Base-by-base conservation (phyloP, 2,329 filamentous ascomycete species). In the Akanthomyces dipterigenus region DNA sequence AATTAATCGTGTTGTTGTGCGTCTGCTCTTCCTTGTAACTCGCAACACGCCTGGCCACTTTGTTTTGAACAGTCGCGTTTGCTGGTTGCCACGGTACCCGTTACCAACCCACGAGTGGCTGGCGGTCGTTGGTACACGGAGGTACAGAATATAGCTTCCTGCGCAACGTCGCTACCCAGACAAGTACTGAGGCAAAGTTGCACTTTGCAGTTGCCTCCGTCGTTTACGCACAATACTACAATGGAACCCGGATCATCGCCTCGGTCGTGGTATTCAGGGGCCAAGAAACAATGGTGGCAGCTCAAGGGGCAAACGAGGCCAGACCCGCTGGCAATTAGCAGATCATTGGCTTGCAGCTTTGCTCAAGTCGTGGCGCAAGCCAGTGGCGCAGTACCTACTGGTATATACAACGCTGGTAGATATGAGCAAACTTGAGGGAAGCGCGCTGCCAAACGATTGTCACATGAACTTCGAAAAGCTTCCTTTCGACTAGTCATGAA, bases 41-140 rank as follows among this genome's bases (percentile, higher is more conserved):
- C 26, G n/a, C 38, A 11, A 31, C 49, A 28, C 36, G 36, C n/a
- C 46, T 36, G 34, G 34, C 24, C 7, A 6, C 24, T 46, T 42
- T 61, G 60, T 61, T 61, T 61, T 45, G 53, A 24, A 16, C 40
- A 36, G 57, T 45, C 53, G 53, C 53, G 60, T 38, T 31, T 36
- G 31, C 45, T 50, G 53, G 60, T 61, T 61, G 60, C 60, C 45
- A 61, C 45, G 45, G 60, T 43, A 56, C 28, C 60, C 36, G 16
- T 42, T 22, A 16, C 34, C 24, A 12, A n/a, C n/a, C n/a, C n/a
- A n/a, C n/a, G n/a, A n/a, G 3, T 34, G 38, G 38, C 24, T 24
- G 36, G 36, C 46, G 45, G 20, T 31, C 26, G 31, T 16, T 16
- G 38, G 28, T 24, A 5, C 28, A 34, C 20, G 26, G 14, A 36